Conservation (phyloP, 495 filamentous ascomycete species). For the Podospora conica region DNA sequence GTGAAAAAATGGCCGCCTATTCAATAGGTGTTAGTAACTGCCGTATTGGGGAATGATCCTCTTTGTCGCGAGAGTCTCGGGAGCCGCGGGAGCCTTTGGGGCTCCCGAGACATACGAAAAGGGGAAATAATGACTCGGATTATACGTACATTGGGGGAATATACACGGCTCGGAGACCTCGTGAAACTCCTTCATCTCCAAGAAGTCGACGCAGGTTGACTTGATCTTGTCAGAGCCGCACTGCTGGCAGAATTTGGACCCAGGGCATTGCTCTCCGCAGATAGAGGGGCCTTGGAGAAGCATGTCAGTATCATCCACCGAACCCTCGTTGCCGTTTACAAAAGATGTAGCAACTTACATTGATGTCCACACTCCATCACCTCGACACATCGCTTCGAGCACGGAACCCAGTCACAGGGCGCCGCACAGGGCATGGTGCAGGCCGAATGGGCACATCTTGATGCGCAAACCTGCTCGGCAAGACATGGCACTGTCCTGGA, state of each 20-base stretch:
- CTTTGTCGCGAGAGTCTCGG: too few species aligned
- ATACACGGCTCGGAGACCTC: slow-evolving; percentile 30
- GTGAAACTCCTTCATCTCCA: slow-evolving; percentile 19
- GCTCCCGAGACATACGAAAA: too few species aligned
- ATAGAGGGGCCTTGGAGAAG: slow-evolving; percentile 46
- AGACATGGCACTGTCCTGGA: slow-evolving; percentile 44
- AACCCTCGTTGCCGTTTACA: background rate
- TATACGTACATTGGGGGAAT: slow-evolving; percentile 54
- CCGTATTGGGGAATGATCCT: too few species aligned
- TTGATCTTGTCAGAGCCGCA: slow-evolving; percentile 44
- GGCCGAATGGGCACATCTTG: slow-evolving; percentile 48
- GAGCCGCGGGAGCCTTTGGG: too few species aligned
- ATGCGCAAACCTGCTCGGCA: slow-evolving; percentile 43
- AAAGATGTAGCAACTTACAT: slow-evolving; percentile 11
- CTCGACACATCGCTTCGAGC: slow-evolving; percentile 55
- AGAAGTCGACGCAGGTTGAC: slow-evolving; percentile 24
- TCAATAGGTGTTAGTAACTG: too few species aligned
- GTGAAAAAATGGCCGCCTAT: slow-evolving; percentile 65
- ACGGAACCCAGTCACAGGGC: slow-evolving; percentile 64
- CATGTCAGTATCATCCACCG: background rate
- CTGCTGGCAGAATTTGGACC: slow-evolving; percentile 46
- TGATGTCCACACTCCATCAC: slow-evolving; percentile 58
- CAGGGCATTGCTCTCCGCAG: slow-evolving; percentile 59
- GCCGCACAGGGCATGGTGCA: slow-evolving; percentile 67
- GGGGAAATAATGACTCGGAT: too few species aligned